Evolutionary conservation across 2,329 filamentous ascomycete genomes (phyloP).

Genomic region (Chaetoscypha palmicola): DNA sequence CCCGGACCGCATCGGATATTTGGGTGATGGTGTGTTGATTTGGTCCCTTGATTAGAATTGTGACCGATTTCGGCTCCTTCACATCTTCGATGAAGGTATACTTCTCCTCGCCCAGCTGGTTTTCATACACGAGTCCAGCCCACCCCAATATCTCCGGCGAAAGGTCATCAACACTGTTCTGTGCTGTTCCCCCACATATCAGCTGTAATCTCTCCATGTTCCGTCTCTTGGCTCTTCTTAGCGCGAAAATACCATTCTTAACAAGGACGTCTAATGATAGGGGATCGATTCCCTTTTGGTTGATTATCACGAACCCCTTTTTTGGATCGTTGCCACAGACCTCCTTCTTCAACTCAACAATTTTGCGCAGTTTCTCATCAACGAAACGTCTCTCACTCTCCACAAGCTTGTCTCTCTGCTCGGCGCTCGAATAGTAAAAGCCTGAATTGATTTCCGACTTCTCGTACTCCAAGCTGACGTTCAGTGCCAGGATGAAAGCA

Average conservation of each 20-base stretch:
- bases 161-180: constrained; percentile 95
- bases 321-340: constrained; percentile 88
- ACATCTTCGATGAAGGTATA: constrained; percentile 98
- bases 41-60: constrained; percentile 93
- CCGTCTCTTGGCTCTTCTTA: constrained; percentile 89
- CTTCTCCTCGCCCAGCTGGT: constrained; percentile 96
- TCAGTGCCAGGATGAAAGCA: constrained; percentile 88
- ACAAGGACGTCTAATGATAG: constrained; percentile 91
- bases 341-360: constrained; percentile 95
- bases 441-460: constrained; percentile 99
- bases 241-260: constrained; percentile 95
- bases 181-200: constrained; percentile 80
- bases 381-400: constrained; percentile 95
- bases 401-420: constrained; percentile 95
- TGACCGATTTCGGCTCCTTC: constrained; percentile 97
- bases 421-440: constrained; percentile 97
- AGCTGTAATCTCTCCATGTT: constrained; percentile 99
- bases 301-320: constrained; percentile 96
- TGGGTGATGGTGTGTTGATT: constrained; percentile 96
- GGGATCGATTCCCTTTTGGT: constrained; percentile 98
- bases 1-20: constrained; percentile 91
- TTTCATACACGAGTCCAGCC: constrained; percentile 95
- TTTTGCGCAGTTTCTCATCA: constrained; percentile 93
- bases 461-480: constrained; percentile 96
- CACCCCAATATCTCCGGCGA: constrained; percentile 84